Conservation (phyloP, 2,329 filamentous ascomycete species). For the Ceratocystis destructans region DNA sequence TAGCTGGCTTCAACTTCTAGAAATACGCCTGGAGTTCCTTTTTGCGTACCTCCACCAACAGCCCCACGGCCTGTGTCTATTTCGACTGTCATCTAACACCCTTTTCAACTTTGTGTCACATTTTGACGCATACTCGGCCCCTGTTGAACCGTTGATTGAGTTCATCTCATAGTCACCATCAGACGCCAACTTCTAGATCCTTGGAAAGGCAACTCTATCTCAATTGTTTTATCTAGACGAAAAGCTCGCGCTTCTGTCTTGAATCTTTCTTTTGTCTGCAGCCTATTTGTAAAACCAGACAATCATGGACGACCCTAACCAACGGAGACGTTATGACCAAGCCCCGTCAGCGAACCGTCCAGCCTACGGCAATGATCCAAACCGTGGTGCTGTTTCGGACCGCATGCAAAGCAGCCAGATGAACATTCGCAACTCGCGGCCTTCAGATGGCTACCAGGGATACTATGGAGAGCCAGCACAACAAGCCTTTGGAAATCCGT, state of each 20-base stretch:
- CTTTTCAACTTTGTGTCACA: neutral
- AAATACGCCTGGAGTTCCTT: neutral
- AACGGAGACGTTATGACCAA: conserved; percentile 13
- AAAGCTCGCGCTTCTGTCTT: neutral
- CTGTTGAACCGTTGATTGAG: neutral
- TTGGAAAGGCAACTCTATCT: neutral
- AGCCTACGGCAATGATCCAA: neutral
- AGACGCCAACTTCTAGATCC: neutral
- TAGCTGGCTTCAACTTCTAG: neutral
- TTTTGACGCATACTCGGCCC: neutral
- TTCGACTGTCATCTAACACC: neutral
- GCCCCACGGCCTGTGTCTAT: neutral
- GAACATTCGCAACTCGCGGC: conserved; percentile 1
- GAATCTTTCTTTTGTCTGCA: neutral
- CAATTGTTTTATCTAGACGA: neutral
- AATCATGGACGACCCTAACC: conserved; percentile 9
- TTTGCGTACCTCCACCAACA: neutral
- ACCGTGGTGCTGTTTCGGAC: neutral
- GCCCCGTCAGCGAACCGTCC: neutral
- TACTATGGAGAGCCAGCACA: conserved; percentile 3
- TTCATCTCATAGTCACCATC: neutral
- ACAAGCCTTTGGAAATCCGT: conserved; percentile 4
- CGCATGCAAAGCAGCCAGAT: conserved; percentile 5
- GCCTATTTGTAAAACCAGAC: neutral
- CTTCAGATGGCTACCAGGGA: neutral